Percentiles rank a stretch among this genome's conserved stretches.
Evolutionary conservation across 352 stramenopile species (phyloP).

Genomic region (Pilasporangium apinafurcum): DNA sequence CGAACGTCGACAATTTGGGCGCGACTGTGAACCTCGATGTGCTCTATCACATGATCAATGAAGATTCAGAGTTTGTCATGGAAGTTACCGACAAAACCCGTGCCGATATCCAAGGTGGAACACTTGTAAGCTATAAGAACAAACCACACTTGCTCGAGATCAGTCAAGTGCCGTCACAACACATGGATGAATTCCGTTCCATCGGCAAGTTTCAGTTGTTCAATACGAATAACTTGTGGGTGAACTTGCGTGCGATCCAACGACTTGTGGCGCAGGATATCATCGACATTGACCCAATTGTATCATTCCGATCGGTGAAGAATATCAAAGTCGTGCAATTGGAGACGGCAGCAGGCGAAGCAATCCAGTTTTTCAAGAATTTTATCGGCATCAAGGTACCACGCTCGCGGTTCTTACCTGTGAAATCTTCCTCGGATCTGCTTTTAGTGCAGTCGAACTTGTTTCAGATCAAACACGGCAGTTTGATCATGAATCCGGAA

Average conservation of each 20-base stretch:
- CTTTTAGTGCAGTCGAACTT: conserved; percentile 93
- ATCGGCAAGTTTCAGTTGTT: conserved; percentile 97
- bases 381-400: conserved; percentile 95
- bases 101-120: conserved; percentile 89
- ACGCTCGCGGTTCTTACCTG: conserved; percentile 95
- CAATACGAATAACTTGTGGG: conserved; percentile 99
- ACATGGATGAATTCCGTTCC: conserved; percentile 92
- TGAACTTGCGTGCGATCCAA: conserved; percentile 97
- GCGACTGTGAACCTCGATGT: conserved; percentile 97
- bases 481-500: conserved; percentile 82
- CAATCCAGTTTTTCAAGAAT: conserved; percentile 98
- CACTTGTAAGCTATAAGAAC: conserved; percentile 85
- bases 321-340: conserved; percentile 93
- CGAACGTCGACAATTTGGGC: conserved; percentile 99
- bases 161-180: conserved; percentile 93
- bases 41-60: conserved; percentile 98
- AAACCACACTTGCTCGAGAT: conserved; percentile 97
- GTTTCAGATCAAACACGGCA: conserved; percentile 91
- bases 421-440: conserved; percentile 99
- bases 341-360: conserved; percentile 96
- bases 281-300: conserved; percentile 96
- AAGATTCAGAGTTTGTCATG: conserved; percentile 98
- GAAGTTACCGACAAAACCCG: conserved; percentile 94
- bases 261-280: conserved; percentile 93
- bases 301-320: conserved; percentile 93